Conservation (phyloP, 78 protist genomes). For the Cyanophora paradoxa region DNA sequence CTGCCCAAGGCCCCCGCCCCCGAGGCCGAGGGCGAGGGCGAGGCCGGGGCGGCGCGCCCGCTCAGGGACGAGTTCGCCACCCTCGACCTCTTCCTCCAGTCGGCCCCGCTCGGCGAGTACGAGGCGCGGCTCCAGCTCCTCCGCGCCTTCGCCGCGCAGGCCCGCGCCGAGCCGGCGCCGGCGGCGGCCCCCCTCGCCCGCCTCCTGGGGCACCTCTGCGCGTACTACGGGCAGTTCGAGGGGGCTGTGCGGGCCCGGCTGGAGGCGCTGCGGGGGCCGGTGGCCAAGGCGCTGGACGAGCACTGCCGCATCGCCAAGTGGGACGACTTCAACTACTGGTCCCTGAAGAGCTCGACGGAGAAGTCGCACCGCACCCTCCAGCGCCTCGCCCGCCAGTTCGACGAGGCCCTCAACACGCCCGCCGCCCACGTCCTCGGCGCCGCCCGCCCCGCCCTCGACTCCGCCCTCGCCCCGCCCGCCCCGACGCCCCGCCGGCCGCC, state of each 20-base stretch:
- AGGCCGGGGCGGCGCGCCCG: neutral
- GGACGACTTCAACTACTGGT: conserved; percentile 44
- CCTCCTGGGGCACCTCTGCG: neutral
- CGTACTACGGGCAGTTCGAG: conserved; percentile 6
- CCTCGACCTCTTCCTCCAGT: conserved; percentile 30
- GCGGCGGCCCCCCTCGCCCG: neutral
- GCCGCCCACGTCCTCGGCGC: neutral
- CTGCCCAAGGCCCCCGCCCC: too few species aligned
- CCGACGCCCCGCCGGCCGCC: too few species aligned
- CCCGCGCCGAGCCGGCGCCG: neutral
- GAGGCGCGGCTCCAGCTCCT: conserved; percentile 41
- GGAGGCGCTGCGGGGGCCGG: conserved; percentile 1
- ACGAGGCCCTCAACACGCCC: conserved; percentile 1
- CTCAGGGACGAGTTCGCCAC: neutral
- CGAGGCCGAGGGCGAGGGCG: neutral
- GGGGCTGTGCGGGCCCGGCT: neutral
- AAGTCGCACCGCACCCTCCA: conserved; percentile 38
- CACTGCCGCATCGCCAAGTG: conserved; percentile 29
- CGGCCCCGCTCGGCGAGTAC: conserved; percentile 54
- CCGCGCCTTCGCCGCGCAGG: conserved; percentile 22
- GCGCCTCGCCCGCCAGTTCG: neutral
- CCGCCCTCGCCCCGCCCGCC: too few species aligned
- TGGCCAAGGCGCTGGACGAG: conserved; percentile 50
- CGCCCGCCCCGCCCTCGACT: neutral
- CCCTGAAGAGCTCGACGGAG: conserved; percentile 39